Evolutionary conservation across 1,284 basidiomycete species (phyloP).

Genomic region (Trichosporon asahii): DNA sequence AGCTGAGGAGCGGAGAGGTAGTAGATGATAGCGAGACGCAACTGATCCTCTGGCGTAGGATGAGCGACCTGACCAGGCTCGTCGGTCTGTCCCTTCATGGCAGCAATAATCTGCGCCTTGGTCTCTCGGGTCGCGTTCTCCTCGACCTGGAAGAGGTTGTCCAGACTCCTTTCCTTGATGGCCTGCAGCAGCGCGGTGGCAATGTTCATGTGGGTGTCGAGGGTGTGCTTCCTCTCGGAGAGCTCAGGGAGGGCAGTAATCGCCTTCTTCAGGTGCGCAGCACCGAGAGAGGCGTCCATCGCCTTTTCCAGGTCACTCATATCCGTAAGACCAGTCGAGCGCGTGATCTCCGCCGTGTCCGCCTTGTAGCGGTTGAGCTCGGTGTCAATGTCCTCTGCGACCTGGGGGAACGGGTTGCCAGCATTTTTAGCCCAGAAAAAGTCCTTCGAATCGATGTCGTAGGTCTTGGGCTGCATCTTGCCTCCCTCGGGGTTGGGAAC

Average conservation of each 20-base stretch:
- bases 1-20: constrained; percentile 80
- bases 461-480: constrained; percentile 73
- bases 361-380: constrained; percentile 93
- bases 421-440: constrained; percentile 99
- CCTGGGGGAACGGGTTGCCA: constrained; percentile 93
- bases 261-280: constrained; percentile 91
- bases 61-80: constrained; percentile 58
- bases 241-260: constrained; percentile 98
- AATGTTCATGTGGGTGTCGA: constrained; percentile 99
- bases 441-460: constrained; percentile 96
- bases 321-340: constrained; percentile 92
- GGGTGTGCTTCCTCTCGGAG: constrained; percentile 89
- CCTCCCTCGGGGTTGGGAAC: constrained; percentile 62
- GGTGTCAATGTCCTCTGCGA: constrained; percentile 93
- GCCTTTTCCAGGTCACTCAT: constrained; percentile 65
- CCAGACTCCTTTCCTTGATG: constrained; percentile 91
- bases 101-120: constrained; percentile 75
- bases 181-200: constrained; percentile 92
- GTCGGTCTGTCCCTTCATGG: constrained; percentile 57
- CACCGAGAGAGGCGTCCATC: constrained; percentile 91
- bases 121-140: constrained; percentile 85
- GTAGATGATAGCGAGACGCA: constrained; percentile 89
- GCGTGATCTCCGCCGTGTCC: constrained; percentile 94
- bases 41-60: constrained; percentile 73
- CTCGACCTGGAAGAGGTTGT: constrained; percentile 95